A percentile compares a stretch with the other conserved stretches of the same genome.
phyloP scores from a whole-genome alignment of 805 yeast genomes.

The Yarrowia sp. region DNA sequence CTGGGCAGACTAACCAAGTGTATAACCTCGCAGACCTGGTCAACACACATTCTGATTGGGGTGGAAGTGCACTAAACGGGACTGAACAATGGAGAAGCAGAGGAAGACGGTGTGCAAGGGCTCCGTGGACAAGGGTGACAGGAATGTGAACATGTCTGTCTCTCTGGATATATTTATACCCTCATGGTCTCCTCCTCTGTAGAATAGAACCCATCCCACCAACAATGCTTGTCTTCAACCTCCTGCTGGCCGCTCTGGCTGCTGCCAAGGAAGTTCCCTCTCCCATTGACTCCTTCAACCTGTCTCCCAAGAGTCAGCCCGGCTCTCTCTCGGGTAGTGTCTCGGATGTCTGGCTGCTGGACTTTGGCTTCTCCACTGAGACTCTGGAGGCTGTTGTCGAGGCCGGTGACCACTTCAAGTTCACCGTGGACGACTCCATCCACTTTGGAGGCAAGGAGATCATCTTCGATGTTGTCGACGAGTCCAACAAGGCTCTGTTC shows the following conservation, averaged over 20 bases:
- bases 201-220: not conserved
- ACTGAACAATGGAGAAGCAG: not conserved
- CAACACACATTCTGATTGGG: not conserved
- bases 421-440: not conserved
- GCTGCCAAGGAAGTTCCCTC: slow-evolving; percentile 8
- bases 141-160: not conserved
- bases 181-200: not conserved
- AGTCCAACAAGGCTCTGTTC: not conserved
- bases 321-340: not conserved
- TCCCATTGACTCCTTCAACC: slow-evolving; percentile 14
- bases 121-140: not conserved
- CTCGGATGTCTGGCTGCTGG: not conserved
- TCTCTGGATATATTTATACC: not conserved
- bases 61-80: not conserved
- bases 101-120: not conserved
- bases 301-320: not conserved
- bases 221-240: slow-evolving; percentile 15
- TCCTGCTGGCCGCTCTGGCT: slow-evolving; percentile 14
- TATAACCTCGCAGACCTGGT: not conserved
- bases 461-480: not conserved
- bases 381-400: not conserved
- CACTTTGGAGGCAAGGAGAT: slow-evolving; percentile 4
- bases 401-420: slow-evolving; percentile 8
- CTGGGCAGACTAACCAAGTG: too few species aligned
- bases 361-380: not conserved